Evolutionary conservation across 192 early-diverging fungal species (phyloP), one percentile per base, ranked within the genome.

Genomic region (Podila epigama): DNA sequence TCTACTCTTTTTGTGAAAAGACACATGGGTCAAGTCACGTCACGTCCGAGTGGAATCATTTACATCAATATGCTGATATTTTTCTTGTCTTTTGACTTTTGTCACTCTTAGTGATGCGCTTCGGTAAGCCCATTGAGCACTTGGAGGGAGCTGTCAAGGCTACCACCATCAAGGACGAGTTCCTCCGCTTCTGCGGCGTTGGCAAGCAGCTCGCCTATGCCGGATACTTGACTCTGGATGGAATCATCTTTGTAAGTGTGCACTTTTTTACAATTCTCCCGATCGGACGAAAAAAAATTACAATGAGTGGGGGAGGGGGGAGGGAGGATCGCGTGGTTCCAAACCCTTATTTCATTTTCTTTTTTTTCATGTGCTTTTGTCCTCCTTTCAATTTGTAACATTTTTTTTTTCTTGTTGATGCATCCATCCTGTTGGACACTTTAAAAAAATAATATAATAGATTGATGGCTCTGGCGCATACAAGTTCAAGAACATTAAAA

Each of bases 71-170:
- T 42, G 28, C 39, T n/a, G 18, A 51, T 36, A 20, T 58, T 6
- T 34, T 25, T 63, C 9, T 29, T n/a, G 20, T 22, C 31, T 18
- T 39, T 39, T 36, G 20, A 20, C 27, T 41, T 28, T 22, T 40
- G 5, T 63, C 20, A 39, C 44, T 48, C n/a, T 3, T 72, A 89
- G 88, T 92, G 44, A 87, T 90, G 83, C 87, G 91, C 51, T 72
- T 91, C 56, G 88, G 88, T 67, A 75, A 90, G 60, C 89, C 90
- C 33, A 51, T 93, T 55, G 91, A 93, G 69, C 88, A 89, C 78
- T 78, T 83, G 40, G 84, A 87, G 20, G 78, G 79, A 50, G 87
- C 87, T 51, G 59, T 84, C 55, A 90, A 91, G 70, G 82, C 82
- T 11, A 44, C 81, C 2, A 60, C 81, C 18, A 59, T 85, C 33